A percentile compares a stretch with the other conserved stretches of the same genome.
These are phyloP conservation scores for Penicillium frequentans DNA, from an alignment of 2,329 filamentous ascomycete genomes.

Conservation along the genomic window DNA sequence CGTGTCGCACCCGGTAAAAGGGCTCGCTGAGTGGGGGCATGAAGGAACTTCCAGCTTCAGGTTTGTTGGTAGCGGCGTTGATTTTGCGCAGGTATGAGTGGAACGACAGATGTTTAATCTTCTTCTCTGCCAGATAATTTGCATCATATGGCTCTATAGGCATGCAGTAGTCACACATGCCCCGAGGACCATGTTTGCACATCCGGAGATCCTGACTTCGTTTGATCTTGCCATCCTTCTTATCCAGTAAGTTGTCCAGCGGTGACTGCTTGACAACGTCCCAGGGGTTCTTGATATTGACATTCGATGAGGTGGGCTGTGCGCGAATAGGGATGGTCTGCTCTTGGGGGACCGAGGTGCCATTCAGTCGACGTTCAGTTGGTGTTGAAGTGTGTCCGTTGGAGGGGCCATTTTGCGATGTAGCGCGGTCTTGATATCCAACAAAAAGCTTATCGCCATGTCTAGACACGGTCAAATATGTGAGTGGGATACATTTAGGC, in stretches of 20 bases:
- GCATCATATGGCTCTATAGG: conserved; percentile 90
- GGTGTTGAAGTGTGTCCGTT: conserved; percentile 26
- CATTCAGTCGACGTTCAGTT: conserved; percentile 38
- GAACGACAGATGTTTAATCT: conserved; percentile 98
- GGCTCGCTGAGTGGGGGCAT: conserved; percentile 94
- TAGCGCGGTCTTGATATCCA: conserved; percentile 66
- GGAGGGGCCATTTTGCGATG: conserved; percentile 49
- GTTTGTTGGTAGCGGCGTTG: conserved; percentile 94
- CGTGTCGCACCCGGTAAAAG: conserved; percentile 81
- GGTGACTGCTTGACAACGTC: conserved; percentile 85
- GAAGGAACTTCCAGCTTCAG: conserved; percentile 88
- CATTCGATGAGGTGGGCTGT: conserved; percentile 54
- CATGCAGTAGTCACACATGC: conserved; percentile 99
- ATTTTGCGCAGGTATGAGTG: conserved; percentile 92
- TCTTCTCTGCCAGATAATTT: conserved; percentile 88
- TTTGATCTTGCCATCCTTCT: conserved; percentile 83
- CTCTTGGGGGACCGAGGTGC: conserved; percentile 32
- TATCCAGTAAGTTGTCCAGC: conserved; percentile 84
- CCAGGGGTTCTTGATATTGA: conserved; percentile 84
- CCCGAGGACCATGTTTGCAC: conserved; percentile 94
- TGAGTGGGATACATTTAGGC: not conserved
- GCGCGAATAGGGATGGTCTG: conserved; percentile 67
- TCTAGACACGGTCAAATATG: conserved; percentile 43
- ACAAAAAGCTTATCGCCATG: conserved; percentile 92
- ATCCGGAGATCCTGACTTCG: conserved; percentile 74